phyloP scores from a whole-genome alignment of 148 eudicot genomes.

The Vaccinium myrtillus region DNA sequence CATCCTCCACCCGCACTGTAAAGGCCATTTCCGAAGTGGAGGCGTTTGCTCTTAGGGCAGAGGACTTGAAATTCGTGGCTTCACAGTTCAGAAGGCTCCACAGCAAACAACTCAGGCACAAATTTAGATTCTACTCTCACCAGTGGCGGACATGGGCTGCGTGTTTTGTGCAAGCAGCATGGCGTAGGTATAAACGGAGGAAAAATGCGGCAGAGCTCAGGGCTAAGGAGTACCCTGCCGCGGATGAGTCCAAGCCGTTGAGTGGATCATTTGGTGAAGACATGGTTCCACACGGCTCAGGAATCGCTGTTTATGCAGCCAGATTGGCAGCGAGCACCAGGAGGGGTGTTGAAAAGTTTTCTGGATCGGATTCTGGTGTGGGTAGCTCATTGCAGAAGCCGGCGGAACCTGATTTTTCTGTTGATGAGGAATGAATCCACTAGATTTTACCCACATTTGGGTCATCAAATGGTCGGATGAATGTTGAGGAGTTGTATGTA shows the following conservation, averaged over 20 bases:
- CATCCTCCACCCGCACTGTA: constrained; percentile 79
- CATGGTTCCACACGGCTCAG: constrained; percentile 25
- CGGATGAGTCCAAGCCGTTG: not conserved
- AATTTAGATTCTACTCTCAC: constrained; percentile 71
- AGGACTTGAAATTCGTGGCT: constrained; percentile 72
- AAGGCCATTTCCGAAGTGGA: constrained; percentile 78
- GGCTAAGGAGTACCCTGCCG: constrained; percentile 25
- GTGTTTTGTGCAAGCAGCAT: constrained; percentile 78
- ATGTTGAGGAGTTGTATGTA: not conserved
- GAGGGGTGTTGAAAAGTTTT: constrained; percentile 33
- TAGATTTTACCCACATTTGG: not conserved
- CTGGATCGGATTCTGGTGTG: constrained; percentile 34
- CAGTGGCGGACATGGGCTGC: constrained; percentile 93
- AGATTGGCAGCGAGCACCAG: constrained; percentile 40
- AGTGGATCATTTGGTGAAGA: not conserved
- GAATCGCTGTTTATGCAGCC: constrained; percentile 39
- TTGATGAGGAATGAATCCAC: constrained; percentile 50
- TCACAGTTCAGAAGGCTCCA: constrained; percentile 69
- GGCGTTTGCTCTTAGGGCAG: constrained; percentile 70
- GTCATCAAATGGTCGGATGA: not conserved
- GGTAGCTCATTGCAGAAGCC: constrained; percentile 66
- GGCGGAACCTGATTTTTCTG: constrained; percentile 81
- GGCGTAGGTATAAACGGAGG: constrained; percentile 55
- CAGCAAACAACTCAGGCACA: constrained; percentile 75
- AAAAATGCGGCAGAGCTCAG: constrained; percentile 33